Percentiles rank a stretch among this genome's conserved stretches.
phyloP scores from a whole-genome alignment of 352 stramenopile species.

The Phytophthora chlamydospora region DNA sequence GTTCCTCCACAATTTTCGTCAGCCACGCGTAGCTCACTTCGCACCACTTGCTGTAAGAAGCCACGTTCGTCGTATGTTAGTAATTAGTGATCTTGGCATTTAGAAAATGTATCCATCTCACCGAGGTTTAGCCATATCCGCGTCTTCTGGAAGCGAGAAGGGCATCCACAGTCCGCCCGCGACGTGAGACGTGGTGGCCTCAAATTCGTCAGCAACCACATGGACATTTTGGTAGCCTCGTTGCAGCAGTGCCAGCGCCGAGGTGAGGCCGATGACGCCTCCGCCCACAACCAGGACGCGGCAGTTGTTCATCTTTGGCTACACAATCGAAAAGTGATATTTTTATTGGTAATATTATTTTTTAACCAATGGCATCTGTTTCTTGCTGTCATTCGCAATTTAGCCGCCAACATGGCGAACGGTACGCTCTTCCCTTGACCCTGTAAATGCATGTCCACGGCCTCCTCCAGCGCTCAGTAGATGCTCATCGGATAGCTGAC shows the following conservation, averaged over 20 bases:
- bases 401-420: conserved; percentile 22
- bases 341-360: no score
- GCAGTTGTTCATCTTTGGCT: conserved; percentile 20
- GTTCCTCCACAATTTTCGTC: conserved; percentile 35
- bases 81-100: conserved; percentile 3
- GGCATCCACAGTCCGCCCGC: conserved; percentile 79
- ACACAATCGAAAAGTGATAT: no score
- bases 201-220: conserved; percentile 58
- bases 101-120: conserved; percentile 21
- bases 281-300: conserved; percentile 63
- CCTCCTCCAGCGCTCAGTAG: not conserved
- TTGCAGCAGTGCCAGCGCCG: conserved; percentile 66
- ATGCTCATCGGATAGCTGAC: not conserved
- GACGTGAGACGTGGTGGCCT: conserved; percentile 69
- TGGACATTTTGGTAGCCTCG: conserved; percentile 49
- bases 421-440: conserved; percentile 17
- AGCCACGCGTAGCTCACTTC: conserved; percentile 71
- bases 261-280: conserved; percentile 74
- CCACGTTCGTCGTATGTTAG: not conserved
- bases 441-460: not conserved
- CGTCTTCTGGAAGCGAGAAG: conserved; percentile 55
- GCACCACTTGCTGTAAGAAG: conserved; percentile 55
- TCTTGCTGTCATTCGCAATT: conserved; percentile 7
- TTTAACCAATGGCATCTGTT: no score
- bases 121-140: conserved; percentile 44